These are phyloP conservation scores for Lophium mytilinum DNA, from an alignment of 495 filamentous ascomycete species.

Conservation along the genomic window DNA sequence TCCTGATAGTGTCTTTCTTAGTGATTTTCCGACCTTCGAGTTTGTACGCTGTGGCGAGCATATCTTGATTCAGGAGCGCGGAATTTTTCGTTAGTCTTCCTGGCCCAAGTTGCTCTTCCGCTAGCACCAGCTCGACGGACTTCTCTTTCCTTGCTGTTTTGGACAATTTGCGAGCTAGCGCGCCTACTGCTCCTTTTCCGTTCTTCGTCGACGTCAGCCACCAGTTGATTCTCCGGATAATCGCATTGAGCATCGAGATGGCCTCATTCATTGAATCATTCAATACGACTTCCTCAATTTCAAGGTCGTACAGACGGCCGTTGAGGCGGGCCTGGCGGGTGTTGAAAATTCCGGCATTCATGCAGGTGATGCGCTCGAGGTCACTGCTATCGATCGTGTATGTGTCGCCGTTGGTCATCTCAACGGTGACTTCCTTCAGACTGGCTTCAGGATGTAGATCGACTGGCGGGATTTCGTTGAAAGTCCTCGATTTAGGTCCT, in stretches of 20 bases:
- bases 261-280: constrained; percentile 24
- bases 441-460: too few species aligned
- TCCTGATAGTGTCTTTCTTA: constrained; percentile 22
- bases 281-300: constrained; percentile 22
- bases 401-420: constrained; percentile 14
- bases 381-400: constrained; percentile 26
- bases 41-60: constrained; percentile 32
- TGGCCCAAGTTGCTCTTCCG: constrained; percentile 13
- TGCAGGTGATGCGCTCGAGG: constrained; percentile 26
- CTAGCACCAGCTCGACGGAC: constrained; percentile 14
- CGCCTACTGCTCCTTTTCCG: background rate
- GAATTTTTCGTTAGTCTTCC: constrained; percentile 24
- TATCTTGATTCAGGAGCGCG: constrained; percentile 20
- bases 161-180: background rate
- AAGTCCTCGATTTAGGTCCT: constrained; percentile 17
- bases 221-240: constrained; percentile 20
- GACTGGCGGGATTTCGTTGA: constrained; percentile 32
- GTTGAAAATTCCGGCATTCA: constrained; percentile 24
- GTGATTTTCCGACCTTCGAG: constrained; percentile 32
- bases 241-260: constrained; percentile 20
- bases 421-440: constrained; percentile 5
- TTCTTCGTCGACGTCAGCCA: constrained; percentile 3
- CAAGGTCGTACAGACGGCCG: constrained; percentile 22
- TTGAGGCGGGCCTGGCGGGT: constrained; percentile 18
- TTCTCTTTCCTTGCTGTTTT: background rate